Conservation (phyloP, 331 rosid genomes). For the Ulmus americana region DNA sequence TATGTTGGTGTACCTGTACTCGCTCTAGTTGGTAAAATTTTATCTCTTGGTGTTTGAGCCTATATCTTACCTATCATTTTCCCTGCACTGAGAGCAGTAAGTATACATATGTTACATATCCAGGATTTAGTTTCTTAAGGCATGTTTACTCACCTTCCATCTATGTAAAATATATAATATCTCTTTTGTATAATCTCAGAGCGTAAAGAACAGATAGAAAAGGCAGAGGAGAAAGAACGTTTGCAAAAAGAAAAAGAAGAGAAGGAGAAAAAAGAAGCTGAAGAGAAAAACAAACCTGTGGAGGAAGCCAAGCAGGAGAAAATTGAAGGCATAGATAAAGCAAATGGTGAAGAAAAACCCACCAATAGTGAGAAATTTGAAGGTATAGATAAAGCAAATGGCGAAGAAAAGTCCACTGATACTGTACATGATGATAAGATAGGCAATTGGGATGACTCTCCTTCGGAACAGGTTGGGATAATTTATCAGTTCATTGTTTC, state of each 20-base stretch:
- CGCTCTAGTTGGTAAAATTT: too few relatives aligned
- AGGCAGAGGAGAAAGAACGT: slow-evolving; percentile 87
- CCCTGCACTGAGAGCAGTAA: not conserved
- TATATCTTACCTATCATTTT: not conserved
- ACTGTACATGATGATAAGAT: slow-evolving; percentile 33
- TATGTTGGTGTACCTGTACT: not conserved
- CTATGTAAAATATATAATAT: slow-evolving; percentile 1
- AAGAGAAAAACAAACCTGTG: slow-evolving; percentile 41
- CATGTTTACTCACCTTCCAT: not conserved
- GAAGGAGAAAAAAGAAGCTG: slow-evolving; percentile 56
- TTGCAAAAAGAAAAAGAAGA: slow-evolving; percentile 73
- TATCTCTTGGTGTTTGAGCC: too few relatives aligned
- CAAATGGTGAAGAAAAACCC: slow-evolving; percentile 30
- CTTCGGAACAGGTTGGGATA: slow-evolving; percentile 44
- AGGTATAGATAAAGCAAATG: slow-evolving; percentile 30
- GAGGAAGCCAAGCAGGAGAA: slow-evolving; percentile 31
- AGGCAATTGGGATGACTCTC: slow-evolving; percentile 37
- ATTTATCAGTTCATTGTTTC: not conserved
- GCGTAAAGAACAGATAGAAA: slow-evolving; percentile 88
- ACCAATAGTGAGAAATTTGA: slow-evolving; percentile 27
- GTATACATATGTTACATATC: not conserved
- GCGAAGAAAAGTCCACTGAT: slow-evolving; percentile 32
- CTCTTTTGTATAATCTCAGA: slow-evolving; percentile 37
- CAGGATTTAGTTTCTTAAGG: not conserved
- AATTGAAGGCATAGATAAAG: slow-evolving; percentile 32